Evolutionary conservation across 169 alveolate genomes (phyloP), one percentile per base, ranked within the genome.

Genomic region (Cryptosporidium meleagridis): DNA sequence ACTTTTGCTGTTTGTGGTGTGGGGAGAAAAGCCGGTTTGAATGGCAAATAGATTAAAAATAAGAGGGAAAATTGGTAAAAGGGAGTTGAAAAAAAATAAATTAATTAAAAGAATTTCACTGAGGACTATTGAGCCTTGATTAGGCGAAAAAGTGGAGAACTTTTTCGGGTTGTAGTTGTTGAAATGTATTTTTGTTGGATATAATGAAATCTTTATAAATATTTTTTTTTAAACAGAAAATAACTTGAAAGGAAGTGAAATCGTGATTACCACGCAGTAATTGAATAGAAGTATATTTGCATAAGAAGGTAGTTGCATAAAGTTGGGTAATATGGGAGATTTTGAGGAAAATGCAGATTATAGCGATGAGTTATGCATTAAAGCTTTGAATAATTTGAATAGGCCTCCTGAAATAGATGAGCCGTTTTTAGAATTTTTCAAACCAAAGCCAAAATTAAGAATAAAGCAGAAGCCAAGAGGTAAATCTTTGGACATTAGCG

Each of bases 401-500:
- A 51, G 89, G 10, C 89, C 89, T 62, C 89, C 89, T 6, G 89
- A 80, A 23, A 29, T 80, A 62, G 89, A 80, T 65, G 89, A 80
- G 65, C 68, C 89, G 4, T 65, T 65, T 37, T 59, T 73, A 16
- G 86, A 44, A 16, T 18, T 73, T 33, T 73, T 73, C 68, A 73
- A 39, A 5, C 70, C 86, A 41, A 73, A 73, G 12, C 86, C 86
- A 26, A 73, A 70, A 70, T 58, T 70, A 23, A 70, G 62, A 70
- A 70, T 70, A 70, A 70, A 45, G 21, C 21, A 29, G 14, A 70
- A 33, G 9, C 7, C 21, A 45, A 70, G 53, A 45, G 84, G 58
- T 18, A 26, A 45, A n/a, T 41, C 41, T 14, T 26, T 35, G 7
- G 58, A 70, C 29, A 51, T 8, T 35, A 35, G n/a, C 14, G 26